These are phyloP conservation scores for Gypsophila paniculata DNA, from an alignment of 179 eudicot species.

Conservation along the genomic window DNA sequence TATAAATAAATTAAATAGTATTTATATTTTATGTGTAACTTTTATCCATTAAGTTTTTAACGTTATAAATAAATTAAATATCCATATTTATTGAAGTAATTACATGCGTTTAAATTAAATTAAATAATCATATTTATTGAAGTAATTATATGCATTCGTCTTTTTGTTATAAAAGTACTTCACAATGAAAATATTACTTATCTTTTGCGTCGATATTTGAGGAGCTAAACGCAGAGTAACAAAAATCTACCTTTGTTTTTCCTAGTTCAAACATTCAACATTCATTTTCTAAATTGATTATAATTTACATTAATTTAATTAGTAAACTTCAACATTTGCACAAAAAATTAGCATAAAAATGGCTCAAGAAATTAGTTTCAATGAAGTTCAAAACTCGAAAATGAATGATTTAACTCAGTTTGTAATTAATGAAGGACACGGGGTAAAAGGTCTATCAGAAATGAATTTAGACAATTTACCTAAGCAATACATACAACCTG, in stretches of 20 bases:
- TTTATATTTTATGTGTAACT: too few relatives aligned
- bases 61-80: too few relatives aligned
- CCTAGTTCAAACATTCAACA: too few relatives aligned
- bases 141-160: too few relatives aligned
- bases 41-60: too few relatives aligned
- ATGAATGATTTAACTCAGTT: slow-evolving; percentile 11
- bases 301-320: neutral
- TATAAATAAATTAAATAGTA: too few relatives aligned
- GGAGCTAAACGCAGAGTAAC: neutral
- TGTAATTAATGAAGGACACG: slow-evolving; percentile 29
- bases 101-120: too few relatives aligned
- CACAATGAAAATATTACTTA: too few relatives aligned
- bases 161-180: too few relatives aligned
- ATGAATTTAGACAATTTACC: slow-evolving; percentile 30
- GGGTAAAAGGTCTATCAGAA: slow-evolving; percentile 47
- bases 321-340: neutral
- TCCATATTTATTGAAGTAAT: too few relatives aligned
- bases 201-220: too few relatives aligned
- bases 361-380: slow-evolving; percentile 11
- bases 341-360: slow-evolving; percentile 10
- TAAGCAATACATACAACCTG: slow-evolving; percentile 42
- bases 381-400: slow-evolving; percentile 1
- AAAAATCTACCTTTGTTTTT: neutral
- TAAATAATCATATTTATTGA: too few relatives aligned
- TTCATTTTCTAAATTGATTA: neutral